Base-by-base conservation (phyloP, 495 filamentous ascomycete genomes). In the Penicillium verhagenii region DNA sequence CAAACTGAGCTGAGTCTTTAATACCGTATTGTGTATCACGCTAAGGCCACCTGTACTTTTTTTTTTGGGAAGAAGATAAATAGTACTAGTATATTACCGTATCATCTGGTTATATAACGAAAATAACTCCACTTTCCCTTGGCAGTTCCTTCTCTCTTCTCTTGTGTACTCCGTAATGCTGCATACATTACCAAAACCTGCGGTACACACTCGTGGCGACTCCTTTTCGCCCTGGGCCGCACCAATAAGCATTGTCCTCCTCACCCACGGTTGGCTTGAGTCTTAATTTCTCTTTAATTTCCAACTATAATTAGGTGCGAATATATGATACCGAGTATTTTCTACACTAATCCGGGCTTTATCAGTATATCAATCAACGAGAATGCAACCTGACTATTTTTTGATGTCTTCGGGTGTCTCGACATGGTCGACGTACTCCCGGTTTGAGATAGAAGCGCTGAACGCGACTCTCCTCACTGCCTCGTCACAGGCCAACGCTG, bases 41-140 rank as follows among this genome's bases (percentile, higher is more conserved):
- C 51, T 53, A 40, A 61, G 61, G 61, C 58, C 58, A 64, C 61
- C 57, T 64, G 58, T 61, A 54, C 58, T 31, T 23, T 54, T 21
- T 20, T 31, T 8, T 14, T 35, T 14, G 33, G 11, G 10, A n/a
- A 13, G 14, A 35, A n/a, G n/a, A n/a, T n/a, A n/a, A n/a, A n/a
- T n/a, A n/a, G n/a, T n/a, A n/a, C n/a, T n/a, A n/a, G 9, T 43
- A 43, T 4, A 43, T 21, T 43, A 43, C 39, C 14, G 42, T 16
- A 45, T 26, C 19, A 16, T 38, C 35, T 8, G 7, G 21, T 6
- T 43, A 13, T 20, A 43, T 14, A 21, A 19, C 40, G 21, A 25
- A 16, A 43, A n/a, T n/a, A n/a, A n/a, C n/a, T n/a, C 40, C 40
- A 43, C 18, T 21, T 20, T 19, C 21, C 16, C 19, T 23, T 7